Conservation (phyloP, 257 asterid species). For the Solanum habrochaites region DNA sequence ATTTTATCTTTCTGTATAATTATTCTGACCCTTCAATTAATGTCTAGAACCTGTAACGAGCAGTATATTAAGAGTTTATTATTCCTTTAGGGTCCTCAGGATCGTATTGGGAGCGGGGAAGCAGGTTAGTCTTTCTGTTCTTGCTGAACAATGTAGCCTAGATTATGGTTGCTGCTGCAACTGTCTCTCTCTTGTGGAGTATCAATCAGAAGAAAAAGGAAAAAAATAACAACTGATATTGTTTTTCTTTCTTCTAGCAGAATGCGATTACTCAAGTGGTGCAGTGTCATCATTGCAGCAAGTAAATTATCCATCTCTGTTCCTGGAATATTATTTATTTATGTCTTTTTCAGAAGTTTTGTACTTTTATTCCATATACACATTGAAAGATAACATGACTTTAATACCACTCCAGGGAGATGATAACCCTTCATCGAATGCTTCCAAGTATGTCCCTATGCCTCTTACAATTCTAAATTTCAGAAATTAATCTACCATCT, state of each 20-base stretch:
- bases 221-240: background rate
- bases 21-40: background rate
- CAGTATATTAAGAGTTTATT: background rate
- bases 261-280: background rate
- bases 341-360: background rate
- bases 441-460: conserved; percentile 63
- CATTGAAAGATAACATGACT: conserved; percentile 3
- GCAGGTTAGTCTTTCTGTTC: conserved; percentile 32
- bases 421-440: conserved; percentile 29
- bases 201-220: background rate
- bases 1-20: conserved; percentile 1
- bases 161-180: background rate
- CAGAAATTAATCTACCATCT: background rate
- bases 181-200: background rate
- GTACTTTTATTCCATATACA: background rate
- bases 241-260: background rate
- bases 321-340: background rate
- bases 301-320: background rate
- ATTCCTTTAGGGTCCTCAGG: conserved; percentile 38
- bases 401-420: conserved; percentile 45
- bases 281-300: background rate
- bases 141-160: background rate
- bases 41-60: background rate
- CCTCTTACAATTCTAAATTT: conserved; percentile 4
- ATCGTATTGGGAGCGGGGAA: conserved; percentile 19